Conservation (phyloP, 305 asterid species). For the Fraxinus velutina region DNA sequence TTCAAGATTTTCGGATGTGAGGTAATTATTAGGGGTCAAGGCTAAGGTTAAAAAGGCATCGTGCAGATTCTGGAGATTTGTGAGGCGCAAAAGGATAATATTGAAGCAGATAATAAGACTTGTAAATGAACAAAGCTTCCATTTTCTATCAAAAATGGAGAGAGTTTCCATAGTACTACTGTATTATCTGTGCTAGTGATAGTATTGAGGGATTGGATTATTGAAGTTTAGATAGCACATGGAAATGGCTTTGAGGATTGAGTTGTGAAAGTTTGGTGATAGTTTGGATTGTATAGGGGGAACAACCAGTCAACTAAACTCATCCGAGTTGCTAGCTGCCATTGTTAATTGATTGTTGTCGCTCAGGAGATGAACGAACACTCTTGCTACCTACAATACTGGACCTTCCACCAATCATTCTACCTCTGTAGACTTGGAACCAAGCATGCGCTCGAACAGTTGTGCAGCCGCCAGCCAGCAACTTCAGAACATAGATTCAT, state of each 20-base stretch:
- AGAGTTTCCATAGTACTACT: neutral
- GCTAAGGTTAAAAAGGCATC: neutral
- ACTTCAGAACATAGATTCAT: neutral
- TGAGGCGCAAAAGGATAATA: neutral
- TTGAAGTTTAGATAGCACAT: neutral
- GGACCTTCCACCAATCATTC: slow-evolving; percentile 14
- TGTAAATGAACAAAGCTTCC: neutral
- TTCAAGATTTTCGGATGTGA: neutral
- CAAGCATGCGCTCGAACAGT: slow-evolving; percentile 3
- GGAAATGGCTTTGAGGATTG: neutral
- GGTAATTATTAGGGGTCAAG: neutral
- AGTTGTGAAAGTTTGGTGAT: neutral
- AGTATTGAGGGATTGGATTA: neutral
- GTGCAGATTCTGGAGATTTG: neutral
- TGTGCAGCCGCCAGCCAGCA: neutral
- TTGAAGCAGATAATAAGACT: neutral
- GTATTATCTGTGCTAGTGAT: neutral
- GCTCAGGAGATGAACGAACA: neutral
- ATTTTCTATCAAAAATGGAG: neutral
- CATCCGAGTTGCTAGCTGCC: neutral
- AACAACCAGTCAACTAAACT: neutral
- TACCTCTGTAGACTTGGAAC: neutral
- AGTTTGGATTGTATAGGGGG: neutral
- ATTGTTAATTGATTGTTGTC: neutral
- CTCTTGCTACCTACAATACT: neutral